These are phyloP conservation scores for Cucurbita argyrosperma DNA, from an alignment of 306 rosid genomes.

Conservation along the genomic window DNA sequence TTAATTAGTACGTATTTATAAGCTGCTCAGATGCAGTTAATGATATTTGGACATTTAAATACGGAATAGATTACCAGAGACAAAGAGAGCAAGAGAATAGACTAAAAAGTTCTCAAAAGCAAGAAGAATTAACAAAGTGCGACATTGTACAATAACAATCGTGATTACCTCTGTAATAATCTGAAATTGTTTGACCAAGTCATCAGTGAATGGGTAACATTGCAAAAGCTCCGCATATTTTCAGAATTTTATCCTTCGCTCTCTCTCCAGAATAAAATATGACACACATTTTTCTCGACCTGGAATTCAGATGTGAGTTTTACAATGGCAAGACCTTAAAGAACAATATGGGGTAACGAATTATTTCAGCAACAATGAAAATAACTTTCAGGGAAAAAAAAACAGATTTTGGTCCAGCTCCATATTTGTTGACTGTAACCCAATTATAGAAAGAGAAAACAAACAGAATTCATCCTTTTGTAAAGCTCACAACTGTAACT, in stretches of 20 bases:
- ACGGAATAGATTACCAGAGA: background rate
- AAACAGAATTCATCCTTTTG: background rate
- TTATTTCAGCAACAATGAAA: background rate
- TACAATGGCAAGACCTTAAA: conserved; percentile 3
- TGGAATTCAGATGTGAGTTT: conserved; percentile 20
- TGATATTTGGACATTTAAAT: background rate
- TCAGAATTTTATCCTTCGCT: conserved; percentile 55
- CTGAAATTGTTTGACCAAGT: conserved; percentile 44
- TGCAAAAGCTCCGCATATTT: conserved; percentile 80
- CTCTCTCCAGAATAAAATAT: conserved; percentile 77
- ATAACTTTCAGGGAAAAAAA: background rate
- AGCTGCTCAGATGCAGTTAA: background rate
- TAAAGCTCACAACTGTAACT: background rate
- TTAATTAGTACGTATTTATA: no score
- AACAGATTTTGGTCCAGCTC: background rate
- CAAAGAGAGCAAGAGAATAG: background rate
- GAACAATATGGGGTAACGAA: background rate
- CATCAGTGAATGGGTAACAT: conserved; percentile 78
- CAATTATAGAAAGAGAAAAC: conserved; percentile 7
- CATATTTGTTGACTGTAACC: background rate
- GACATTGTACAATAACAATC: background rate
- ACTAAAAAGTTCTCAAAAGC: background rate
- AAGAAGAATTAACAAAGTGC: background rate
- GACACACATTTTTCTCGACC: conserved; percentile 75
- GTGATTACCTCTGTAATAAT: conserved; percentile 47